phyloP scores from a whole-genome alignment of 352 stramenopile genomes.

The Halophytophthora batemanensis region DNA sequence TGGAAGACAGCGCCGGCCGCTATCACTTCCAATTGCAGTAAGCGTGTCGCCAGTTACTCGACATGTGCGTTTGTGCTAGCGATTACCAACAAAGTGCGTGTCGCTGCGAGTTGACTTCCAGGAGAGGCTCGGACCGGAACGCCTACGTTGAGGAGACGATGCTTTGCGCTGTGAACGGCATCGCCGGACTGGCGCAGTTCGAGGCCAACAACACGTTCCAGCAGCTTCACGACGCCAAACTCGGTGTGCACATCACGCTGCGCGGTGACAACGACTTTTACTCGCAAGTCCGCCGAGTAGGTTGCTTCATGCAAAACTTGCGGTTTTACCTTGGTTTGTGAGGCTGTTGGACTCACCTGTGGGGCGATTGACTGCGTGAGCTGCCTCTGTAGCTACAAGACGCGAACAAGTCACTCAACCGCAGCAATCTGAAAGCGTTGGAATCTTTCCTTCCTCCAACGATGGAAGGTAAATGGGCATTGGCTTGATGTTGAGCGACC shows the following conservation, averaged over 20 bases:
- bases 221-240: conserved; percentile 13
- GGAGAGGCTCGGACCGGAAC: conserved; percentile 59
- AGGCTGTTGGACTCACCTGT: background rate
- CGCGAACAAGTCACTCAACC: conserved; percentile 47
- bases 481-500: background rate
- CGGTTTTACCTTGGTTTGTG: conserved; percentile 6
- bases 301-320: background rate
- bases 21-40: conserved; percentile 38
- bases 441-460: conserved; percentile 80
- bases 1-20: conserved; percentile 10
- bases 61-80: background rate
- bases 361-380: background rate
- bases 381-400: conserved; percentile 60
- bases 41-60: background rate
- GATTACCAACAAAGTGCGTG: background rate
- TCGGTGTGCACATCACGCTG: conserved; percentile 75
- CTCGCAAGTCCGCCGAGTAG: conserved; percentile 79
- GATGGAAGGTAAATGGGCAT: conserved; percentile 33
- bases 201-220: conserved; percentile 24
- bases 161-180: conserved; percentile 59
- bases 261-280: conserved; percentile 98
- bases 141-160: conserved; percentile 92
- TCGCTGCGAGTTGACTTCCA: conserved; percentile 4
- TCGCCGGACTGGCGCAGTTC: conserved; percentile 33
- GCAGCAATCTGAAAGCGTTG: conserved; percentile 70